Percentiles rank a stretch among this genome's conserved stretches.
These are phyloP conservation scores for Aristolochia fimbriata DNA, from an alignment of 164 flowering plant species.

Conservation along the genomic window DNA sequence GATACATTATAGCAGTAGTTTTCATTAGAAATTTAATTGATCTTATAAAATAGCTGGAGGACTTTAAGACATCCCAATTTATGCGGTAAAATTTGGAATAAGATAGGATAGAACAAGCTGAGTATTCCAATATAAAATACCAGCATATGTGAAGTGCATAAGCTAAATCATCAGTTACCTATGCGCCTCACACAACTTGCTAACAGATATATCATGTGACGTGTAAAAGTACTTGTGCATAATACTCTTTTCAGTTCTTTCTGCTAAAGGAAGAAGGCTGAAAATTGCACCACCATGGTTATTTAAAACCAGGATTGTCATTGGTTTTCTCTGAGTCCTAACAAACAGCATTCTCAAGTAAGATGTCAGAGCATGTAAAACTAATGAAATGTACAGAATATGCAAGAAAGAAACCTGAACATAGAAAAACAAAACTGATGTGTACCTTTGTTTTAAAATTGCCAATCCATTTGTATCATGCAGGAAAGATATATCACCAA, in stretches of 20 bases:
- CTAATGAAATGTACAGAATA: neutral
- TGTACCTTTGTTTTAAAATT: slow-evolving; percentile 60
- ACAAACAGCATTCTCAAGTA: slow-evolving; percentile 2
- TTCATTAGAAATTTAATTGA: too few species aligned
- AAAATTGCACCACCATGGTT: slow-evolving; percentile 98
- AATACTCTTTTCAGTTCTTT: slow-evolving; percentile 34
- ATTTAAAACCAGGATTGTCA: slow-evolving; percentile 70
- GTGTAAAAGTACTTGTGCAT: slow-evolving; percentile 73
- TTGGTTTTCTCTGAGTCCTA: slow-evolving; percentile 71
- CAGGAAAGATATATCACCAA: slow-evolving; percentile 93
- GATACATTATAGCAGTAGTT: too few species aligned
- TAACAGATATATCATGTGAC: slow-evolving; percentile 57
- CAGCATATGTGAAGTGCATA: neutral
- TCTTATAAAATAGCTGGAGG: too few species aligned
- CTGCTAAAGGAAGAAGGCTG: slow-evolving; percentile 86
- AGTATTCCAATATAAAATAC: neutral
- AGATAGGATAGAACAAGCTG: too few species aligned
- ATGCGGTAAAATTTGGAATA: too few species aligned
- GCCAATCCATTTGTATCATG: slow-evolving; percentile 97
- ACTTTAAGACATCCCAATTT: too few species aligned
- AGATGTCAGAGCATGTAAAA: neutral
- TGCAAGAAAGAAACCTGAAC: neutral
- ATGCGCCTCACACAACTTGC: slow-evolving; percentile 69
- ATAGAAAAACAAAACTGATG: too few species aligned
- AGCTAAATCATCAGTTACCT: slow-evolving; percentile 36